phyloP scores from a whole-genome alignment of 129 eudicot genomes.

The Artemisia annua region DNA sequence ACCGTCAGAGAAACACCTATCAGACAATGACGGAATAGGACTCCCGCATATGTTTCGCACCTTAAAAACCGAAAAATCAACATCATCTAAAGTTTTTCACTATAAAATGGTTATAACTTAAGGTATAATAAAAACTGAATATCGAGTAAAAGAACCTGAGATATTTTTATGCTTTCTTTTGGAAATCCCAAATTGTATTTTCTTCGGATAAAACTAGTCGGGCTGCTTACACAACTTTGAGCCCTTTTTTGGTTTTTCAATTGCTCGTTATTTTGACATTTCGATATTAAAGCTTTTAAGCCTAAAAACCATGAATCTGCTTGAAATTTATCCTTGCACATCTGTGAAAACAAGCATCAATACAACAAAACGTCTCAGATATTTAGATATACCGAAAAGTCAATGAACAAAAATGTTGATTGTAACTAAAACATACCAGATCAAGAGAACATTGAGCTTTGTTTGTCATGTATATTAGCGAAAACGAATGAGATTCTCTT shows the following conservation, averaged over 20 bases:
- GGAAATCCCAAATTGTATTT: slow-evolving; percentile 51
- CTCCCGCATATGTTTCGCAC: slow-evolving; percentile 49
- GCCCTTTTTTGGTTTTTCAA: slow-evolving; percentile 37
- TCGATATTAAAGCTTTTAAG: slow-evolving; percentile 56
- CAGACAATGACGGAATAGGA: slow-evolving; percentile 52
- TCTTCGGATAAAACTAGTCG: slow-evolving; percentile 51
- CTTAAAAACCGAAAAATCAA: slow-evolving; percentile 34
- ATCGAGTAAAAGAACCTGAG: slow-evolving; percentile 35
- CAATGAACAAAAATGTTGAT: neutral
- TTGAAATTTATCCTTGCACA: slow-evolving; percentile 62
- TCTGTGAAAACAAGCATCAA: slow-evolving; percentile 28
- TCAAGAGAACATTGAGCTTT: slow-evolving; percentile 51
- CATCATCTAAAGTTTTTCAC: neutral
- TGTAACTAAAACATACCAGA: slow-evolving; percentile 44
- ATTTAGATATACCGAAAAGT: neutral
- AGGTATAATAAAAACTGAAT: neutral
- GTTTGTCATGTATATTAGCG: slow-evolving; percentile 44
- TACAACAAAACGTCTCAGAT: neutral
- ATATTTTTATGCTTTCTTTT: slow-evolving; percentile 36
- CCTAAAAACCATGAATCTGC: slow-evolving; percentile 71
- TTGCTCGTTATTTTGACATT: slow-evolving; percentile 26
- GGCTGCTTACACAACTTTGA: slow-evolving; percentile 55
- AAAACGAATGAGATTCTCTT: slow-evolving; percentile 53
- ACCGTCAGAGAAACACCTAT: slow-evolving; percentile 53
- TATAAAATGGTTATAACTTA: neutral